These are phyloP conservation scores for Pneumocystis carinii DNA, from an alignment of 1,139 yeast species.

Conservation along the genomic window DNA sequence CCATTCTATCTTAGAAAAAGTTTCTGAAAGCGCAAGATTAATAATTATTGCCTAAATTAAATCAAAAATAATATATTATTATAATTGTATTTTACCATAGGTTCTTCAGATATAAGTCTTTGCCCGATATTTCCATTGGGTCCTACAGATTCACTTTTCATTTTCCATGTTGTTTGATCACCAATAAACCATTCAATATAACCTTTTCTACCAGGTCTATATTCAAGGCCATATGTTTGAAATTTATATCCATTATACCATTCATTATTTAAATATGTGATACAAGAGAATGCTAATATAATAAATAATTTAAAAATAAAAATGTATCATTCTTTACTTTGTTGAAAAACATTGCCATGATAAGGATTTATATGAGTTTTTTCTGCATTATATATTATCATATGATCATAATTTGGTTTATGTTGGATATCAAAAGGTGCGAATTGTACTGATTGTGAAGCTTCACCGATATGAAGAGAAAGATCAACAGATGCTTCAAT, in stretches of 20 bases:
- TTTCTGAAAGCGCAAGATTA: constrained; percentile 65
- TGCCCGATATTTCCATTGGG: constrained; percentile 74
- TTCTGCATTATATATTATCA: constrained; percentile 46
- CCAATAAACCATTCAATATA: constrained; percentile 77
- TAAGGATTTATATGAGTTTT: constrained; percentile 60
- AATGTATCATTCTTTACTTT: constrained; percentile 18
- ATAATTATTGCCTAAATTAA: constrained; percentile 30
- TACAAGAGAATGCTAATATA: constrained; percentile 48
- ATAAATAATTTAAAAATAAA: background rate
- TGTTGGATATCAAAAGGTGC: constrained; percentile 86
- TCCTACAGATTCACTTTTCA: constrained; percentile 48
- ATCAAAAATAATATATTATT: background rate
- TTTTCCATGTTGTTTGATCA: constrained; percentile 45
- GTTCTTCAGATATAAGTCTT: constrained; percentile 66
- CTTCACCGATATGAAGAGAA: constrained; percentile 34
- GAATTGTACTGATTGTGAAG: constrained; percentile 66
- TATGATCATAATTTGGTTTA: constrained; percentile 58
- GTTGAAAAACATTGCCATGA: constrained; percentile 75
- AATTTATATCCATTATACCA: constrained; percentile 50
- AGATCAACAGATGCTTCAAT: constrained; percentile 50
- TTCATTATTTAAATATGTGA: constrained; percentile 48
- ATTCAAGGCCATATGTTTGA: constrained; percentile 71
- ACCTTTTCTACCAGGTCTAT: constrained; percentile 53
- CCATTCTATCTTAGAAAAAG: constrained; percentile 81
- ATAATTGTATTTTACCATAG: constrained; percentile 40